Base-by-base conservation (phyloP, 2,329 filamentous ascomycete genomes). In the Cytospora leucostoma region DNA sequence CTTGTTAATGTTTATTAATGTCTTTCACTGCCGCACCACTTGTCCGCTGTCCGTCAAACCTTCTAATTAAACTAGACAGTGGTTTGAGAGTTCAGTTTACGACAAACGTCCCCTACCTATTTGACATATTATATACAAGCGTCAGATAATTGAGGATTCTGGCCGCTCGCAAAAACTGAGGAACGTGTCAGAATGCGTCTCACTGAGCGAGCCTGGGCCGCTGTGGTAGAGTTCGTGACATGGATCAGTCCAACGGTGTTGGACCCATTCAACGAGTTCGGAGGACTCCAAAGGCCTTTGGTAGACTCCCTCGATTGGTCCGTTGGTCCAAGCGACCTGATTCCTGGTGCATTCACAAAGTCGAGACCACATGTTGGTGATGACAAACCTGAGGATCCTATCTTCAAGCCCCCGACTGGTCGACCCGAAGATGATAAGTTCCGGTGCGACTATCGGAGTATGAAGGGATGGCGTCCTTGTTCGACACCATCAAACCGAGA, bases 381-480 rank as follows among this genome's bases (percentile, higher is more conserved):
- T 47, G 59, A 32, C 7, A 50, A 55, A 1, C 51, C 51, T 11
- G 59, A 38, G 2, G 51, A 55, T 38, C 59, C 59, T 3, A 49
- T 61, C 7, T 61, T 61, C 59, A 61, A 61, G 19, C 59, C 59
- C 6, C 59, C 59, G 13, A 61, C 59, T 38, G 59, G 59, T 17
- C 58, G 58, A 8, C 58, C 58, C 10, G 58, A 47, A 37, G 60
- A 62, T 54, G 55, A 40, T 21, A 37, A 63, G 35, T 63, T 63
- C 37, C 37, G 35, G 17, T 63, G 61, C 33, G 56, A 63, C 15
- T 63, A 63, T 10, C 40, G 54, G 34, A 40, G 47, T 21, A 59
- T 63, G 54, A 38, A 32, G 8, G 61, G 55, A 37, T 63, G 61
- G 61, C 54, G 37, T 4, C 56, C 61, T 7, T 63, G 61, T 33